phyloP scores from a whole-genome alignment of 768 basidiomycete species.

The Butyriboletus loyo region DNA sequence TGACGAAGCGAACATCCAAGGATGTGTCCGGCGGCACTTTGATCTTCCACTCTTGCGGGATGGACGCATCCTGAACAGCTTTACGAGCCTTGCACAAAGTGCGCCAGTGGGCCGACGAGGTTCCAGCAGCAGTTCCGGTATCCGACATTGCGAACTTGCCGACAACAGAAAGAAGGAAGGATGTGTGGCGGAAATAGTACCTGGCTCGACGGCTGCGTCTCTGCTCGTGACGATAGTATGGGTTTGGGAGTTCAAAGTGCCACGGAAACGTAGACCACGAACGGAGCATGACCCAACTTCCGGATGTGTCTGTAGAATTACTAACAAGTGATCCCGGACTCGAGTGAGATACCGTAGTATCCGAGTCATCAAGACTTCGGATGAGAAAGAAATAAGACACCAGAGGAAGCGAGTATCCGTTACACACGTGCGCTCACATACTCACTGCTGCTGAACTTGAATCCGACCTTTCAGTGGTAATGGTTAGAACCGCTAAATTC shows the following conservation, averaged over 20 bases:
- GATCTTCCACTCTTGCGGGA: constrained; percentile 24
- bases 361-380: no score
- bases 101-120: constrained; percentile 22
- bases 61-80: constrained; percentile 21
- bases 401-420: no score
- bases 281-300: not conserved
- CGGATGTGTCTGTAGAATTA: not conserved
- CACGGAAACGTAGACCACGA: not conserved
- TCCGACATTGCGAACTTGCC: constrained; percentile 5
- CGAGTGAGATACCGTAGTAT: no score
- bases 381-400: no score
- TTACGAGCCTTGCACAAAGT: constrained; percentile 18
- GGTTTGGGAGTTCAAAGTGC: not conserved
- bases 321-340: no score
- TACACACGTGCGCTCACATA: no score
- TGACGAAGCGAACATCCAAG: constrained; percentile 20
- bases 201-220: not conserved
- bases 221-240: not conserved
- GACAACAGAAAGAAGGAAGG: not conserved
- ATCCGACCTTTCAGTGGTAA: no score
- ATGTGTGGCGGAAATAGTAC: not conserved
- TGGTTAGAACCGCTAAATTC: no score
- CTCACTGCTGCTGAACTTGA: no score
- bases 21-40: constrained; percentile 14
- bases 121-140: not conserved